Evolutionary conservation across 2,329 filamentous ascomycete genomes (phyloP), one percentile per base, ranked within the genome.

Genomic region (Colletotrichum echinochloae): DNA sequence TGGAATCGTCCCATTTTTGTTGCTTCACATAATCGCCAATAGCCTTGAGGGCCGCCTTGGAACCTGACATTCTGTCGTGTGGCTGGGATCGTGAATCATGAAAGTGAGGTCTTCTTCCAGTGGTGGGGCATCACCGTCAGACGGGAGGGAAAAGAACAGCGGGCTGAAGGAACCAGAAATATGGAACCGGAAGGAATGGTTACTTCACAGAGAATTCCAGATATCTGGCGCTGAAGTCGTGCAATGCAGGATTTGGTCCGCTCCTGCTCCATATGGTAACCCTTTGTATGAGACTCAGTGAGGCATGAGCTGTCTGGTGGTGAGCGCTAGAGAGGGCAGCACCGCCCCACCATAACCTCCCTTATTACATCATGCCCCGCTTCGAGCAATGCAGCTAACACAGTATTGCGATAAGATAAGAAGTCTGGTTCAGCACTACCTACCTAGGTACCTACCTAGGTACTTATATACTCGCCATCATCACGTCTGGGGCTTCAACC

Each of bases 31-130:
- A 91, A 73, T 92, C 88, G 78, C 92, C 93, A 74, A 96, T 92
- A 74, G 91, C 89, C 83, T 97, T 97, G 75, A 98, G 85, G 70
- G 91, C 89, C 63, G 91, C 87, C 83, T 97, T 97, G 78, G 84
- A 79, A 72, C 80, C 81, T 51, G 86, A 84, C 87, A 89, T 89
- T 73, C 69, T 79, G 76, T 51, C 5, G 23, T n/a, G 18, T 41
- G 33, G 51, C 37, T 41, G 39, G 23, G 16, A 37, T 56, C 28
- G 26, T 60, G 52, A 60, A 65, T 70, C 66, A 71, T 69, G 66
- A 65, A 70, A 55, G 54, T 65, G 23, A 70, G 51, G 16, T 55
- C 23, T 68, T 46, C 60, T 65, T 65, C 66, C 18, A 44, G 60
- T 62, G 61, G 70, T 39, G 66, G 66, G 56, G 69, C 68, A 68